phyloP scores from a whole-genome alignment of 495 filamentous ascomycete species.

The Trichoderma erinaceum region DNA sequence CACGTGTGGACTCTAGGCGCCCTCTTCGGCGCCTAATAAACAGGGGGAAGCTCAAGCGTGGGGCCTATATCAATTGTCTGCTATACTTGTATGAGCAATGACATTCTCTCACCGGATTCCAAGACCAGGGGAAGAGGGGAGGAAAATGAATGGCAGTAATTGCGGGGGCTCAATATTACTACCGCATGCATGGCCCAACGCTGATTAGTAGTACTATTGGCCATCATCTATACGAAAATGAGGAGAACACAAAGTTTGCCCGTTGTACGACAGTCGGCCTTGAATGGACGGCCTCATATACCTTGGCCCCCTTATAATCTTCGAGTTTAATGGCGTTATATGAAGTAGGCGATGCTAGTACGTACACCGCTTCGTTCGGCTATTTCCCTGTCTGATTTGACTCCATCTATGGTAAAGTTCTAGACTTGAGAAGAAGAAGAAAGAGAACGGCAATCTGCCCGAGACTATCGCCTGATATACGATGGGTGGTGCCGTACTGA shows the following conservation, averaged over 20 bases:
- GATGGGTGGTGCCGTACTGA: neutral
- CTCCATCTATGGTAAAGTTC: neutral
- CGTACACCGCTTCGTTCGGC: neutral
- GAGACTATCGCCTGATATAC: neutral
- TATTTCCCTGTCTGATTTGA: neutral
- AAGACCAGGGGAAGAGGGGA: slow-evolving; percentile 4
- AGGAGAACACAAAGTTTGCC: neutral
- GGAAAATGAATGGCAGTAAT: neutral
- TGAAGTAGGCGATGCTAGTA: neutral
- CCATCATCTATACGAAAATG: neutral
- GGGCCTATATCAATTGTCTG: neutral
- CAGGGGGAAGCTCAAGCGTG: neutral
- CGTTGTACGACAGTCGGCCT: neutral
- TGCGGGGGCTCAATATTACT: neutral
- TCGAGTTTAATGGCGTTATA: neutral
- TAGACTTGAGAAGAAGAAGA: neutral
- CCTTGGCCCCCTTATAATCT: neutral
- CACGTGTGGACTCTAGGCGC: neutral
- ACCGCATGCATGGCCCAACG: neutral
- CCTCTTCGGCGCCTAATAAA: neutral
- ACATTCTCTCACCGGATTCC: slow-evolving; percentile 11
- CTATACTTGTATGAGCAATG: neutral
- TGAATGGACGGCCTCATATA: neutral
- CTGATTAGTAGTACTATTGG: neutral
- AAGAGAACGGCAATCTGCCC: neutral